Evolutionary conservation across 768 basidiomycete genomes (phyloP), one percentile per base, ranked within the genome.

Genomic region (Suillus spraguei): DNA sequence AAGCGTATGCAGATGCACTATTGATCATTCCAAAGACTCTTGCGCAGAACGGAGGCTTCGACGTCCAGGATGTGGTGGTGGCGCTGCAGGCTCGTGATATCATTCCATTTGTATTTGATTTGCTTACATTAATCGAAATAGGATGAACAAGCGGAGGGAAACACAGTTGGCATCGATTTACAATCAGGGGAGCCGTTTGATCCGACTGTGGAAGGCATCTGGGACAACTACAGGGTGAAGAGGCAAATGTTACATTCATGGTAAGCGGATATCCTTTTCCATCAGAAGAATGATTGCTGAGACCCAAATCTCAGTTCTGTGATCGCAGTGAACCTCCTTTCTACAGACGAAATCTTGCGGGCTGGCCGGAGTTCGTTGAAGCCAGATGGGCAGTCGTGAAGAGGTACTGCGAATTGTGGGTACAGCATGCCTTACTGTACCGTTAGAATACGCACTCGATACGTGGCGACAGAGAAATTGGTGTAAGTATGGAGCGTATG

Each of bases 211-310:
- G 92, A 95, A 72, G 97, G 97, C 42, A 89, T 99, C 33, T 99
- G 96, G 96, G 97, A 99, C 75, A 99, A 98, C 79, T 99, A 97
- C 74, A 84, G 97, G 67, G 97, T 99, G 65, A 99, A 99, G 82
- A 83, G 97, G 65, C 97, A 99, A 74, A 97, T 99, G 95, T 79
- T 99, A 53, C 96, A 98, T 73, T 97, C 95, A 71, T 94, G 93
- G 95, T 95, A 69, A 73, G 88, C 79, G 33, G 46, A 33, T 41
- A 64, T 61, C 49, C 32, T 63, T 50, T 60, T 65, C 42, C 41
- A 61, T 66, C 60, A 60, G 61, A 64, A 61, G 67, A 64, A 63
- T 60, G 67, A 64, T 70, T 67, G 66, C 66, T 50, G 71, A 65
- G 64, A 74, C 73, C 66, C 73, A 66, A 55, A 64, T 56, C 66